Base-by-base conservation (phyloP, 2,329 filamentous ascomycete genomes). In the Emergomyces orientalis region DNA sequence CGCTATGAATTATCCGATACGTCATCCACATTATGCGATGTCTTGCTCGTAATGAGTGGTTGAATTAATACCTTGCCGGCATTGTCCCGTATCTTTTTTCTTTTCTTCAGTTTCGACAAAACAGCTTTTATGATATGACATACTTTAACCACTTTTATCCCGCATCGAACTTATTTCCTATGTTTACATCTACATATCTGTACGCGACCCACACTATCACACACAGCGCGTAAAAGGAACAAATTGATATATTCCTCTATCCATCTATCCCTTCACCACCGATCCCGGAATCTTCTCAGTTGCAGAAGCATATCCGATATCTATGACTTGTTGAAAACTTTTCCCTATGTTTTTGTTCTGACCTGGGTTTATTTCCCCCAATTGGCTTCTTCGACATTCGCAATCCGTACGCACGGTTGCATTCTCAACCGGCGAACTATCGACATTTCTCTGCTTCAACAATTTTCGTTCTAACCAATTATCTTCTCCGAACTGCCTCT, bases 61-160 rank as follows among this genome's bases (percentile, higher is more conserved):
- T 41, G 54, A 43, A 32, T 41, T 55, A 61, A 14, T 57, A 34
- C 25, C 37, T 56, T 49, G 25, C 49, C 45, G 37, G 22, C 37
- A 61, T 43, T 25, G 25, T 22, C 19, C 14, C n/a, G 17, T 51
- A 17, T 51, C 9, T 32, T 30, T 41, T 27, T 61, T 41, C 6
- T 59, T 27, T 49, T 60, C 25, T 51, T 6, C 32, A 32, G 19
- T 22, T 43, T 43, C 47, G 47, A 30, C 47, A 30, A 55, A 55
- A 25, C 59, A 58, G 11, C 34, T 54, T 54, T 55, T 61, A 61
- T n/a, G 59, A 61, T 32, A 61, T 54, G 59, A 61, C 60, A 61
- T 61, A 61, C 49, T 61, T 61, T 55, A 32, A 43, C 60, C 25
- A 41, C 49, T 55, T 51, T 61, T 30, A 61, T 43, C 5, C 27